Conservation (phyloP, 148 eudicot genomes). For the Silene uniflora region DNA sequence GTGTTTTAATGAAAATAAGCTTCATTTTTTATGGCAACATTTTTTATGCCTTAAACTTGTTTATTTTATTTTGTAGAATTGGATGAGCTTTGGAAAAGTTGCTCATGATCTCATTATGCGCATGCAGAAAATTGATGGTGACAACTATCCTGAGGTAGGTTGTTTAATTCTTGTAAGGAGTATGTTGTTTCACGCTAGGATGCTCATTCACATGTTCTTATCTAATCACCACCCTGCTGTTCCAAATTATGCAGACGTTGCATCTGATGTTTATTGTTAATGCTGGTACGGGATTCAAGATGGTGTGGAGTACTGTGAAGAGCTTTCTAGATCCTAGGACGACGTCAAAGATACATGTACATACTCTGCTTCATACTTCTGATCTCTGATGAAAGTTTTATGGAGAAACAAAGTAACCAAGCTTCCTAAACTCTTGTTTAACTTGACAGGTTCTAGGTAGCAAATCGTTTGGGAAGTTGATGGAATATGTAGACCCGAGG, state of each 20-base stretch:
- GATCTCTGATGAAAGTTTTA: background rate
- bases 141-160: slow-evolving; percentile 90
- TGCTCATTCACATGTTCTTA: background rate
- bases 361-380: slow-evolving; percentile 3
- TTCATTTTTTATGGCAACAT: slow-evolving; percentile 7
- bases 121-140: slow-evolving; percentile 91
- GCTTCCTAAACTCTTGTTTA: slow-evolving; percentile 10
- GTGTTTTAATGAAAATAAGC: background rate
- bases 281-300: slow-evolving; percentile 88
- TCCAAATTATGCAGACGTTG: slow-evolving; percentile 53
- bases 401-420: background rate
- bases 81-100: slow-evolving; percentile 93
- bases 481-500: slow-evolving; percentile 78
- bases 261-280: slow-evolving; percentile 91
- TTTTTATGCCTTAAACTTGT: slow-evolving; percentile 13
- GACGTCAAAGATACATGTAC: slow-evolving; percentile 83
- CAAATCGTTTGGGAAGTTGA: slow-evolving; percentile 63
- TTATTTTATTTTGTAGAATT: slow-evolving; percentile 50
- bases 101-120: slow-evolving; percentile 88
- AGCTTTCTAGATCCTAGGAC: slow-evolving; percentile 88
- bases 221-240: background rate
- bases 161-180: slow-evolving; percentile 1
- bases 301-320: slow-evolving; percentile 71
- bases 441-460: slow-evolving; percentile 69
- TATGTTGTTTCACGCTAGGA: background rate